phyloP scores from a whole-genome alignment of 2,329 filamentous ascomycete species.

The Aspergillaceae sp. region DNA sequence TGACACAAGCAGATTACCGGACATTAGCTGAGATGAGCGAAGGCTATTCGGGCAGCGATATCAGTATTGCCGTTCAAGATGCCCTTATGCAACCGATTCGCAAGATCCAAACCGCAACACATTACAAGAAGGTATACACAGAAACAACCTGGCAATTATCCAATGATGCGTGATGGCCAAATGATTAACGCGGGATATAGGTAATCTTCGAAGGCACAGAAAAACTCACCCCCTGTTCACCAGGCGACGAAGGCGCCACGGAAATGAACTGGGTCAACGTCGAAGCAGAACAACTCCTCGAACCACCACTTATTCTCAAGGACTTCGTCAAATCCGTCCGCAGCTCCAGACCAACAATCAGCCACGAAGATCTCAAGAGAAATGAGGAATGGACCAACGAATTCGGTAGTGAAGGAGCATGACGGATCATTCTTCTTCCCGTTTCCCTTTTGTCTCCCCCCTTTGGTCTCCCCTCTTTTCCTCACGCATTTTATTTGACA shows the following conservation, averaged over 20 bases:
- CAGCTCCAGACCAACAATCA: conserved; percentile 80
- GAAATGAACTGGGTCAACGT: conserved; percentile 94
- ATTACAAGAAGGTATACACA: conserved; percentile 75
- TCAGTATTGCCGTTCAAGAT: conserved; percentile 88
- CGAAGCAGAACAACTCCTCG: conserved; percentile 71
- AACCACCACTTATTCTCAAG: conserved; percentile 77
- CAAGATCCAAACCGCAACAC: conserved; percentile 93
- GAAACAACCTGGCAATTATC: no score
- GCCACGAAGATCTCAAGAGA: conserved; percentile 69
- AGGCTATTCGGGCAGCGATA: conserved; percentile 94
- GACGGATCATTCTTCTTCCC: conserved; percentile 7
- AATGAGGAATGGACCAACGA: conserved; percentile 93
- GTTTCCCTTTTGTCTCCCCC: no score
- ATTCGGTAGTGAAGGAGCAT: conserved; percentile 84
- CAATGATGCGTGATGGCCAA: no score
- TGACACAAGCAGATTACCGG: conserved; percentile 69
- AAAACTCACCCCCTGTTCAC: conserved; percentile 76
- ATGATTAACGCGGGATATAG: conserved; percentile 33
- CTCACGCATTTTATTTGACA: not conserved
- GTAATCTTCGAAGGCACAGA: conserved; percentile 57
- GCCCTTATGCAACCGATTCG: conserved; percentile 95
- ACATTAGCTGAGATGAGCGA: conserved; percentile 74
- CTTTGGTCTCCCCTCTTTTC: no score
- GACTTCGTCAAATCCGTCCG: conserved; percentile 93
- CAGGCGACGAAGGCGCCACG: conserved; percentile 71